Conservation (phyloP, 2,329 filamentous ascomycete genomes). For the Venturia nashicola region DNA sequence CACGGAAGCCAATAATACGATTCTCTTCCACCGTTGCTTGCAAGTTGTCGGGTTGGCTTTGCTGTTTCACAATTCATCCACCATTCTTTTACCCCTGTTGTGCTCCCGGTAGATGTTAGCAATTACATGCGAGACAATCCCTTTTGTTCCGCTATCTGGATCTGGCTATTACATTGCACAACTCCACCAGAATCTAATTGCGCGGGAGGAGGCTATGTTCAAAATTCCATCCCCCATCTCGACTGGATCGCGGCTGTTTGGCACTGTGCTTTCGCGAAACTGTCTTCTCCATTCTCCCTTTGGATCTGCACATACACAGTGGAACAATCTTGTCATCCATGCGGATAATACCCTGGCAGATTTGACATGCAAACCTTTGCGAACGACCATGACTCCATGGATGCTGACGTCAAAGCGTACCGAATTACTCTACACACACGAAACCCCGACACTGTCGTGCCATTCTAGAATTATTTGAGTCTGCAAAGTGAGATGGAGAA, state of each 20-base stretch:
- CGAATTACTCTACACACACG: neutral
- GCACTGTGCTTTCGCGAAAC: neutral
- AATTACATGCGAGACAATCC: neutral
- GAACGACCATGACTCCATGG: neutral
- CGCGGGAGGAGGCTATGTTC: neutral
- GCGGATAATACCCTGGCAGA: neutral
- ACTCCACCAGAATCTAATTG: neutral
- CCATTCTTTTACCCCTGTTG: neutral
- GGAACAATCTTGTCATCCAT: slow-evolving; percentile 1
- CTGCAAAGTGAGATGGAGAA: neutral
- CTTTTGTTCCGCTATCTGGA: neutral
- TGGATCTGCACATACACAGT: neutral
- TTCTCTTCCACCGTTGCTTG: neutral
- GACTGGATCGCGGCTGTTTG: neutral
- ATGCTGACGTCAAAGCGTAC: neutral
- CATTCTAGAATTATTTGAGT: neutral
- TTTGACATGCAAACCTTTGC: slow-evolving; percentile 2
- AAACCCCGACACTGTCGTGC: neutral
- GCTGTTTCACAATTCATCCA: neutral
- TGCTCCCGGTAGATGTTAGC: neutral
- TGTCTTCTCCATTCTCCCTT: neutral
- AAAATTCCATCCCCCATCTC: neutral
- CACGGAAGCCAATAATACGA: neutral
- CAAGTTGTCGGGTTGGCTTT: neutral
- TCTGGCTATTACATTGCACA: neutral